These are phyloP conservation scores for Ogataea polymorpha DNA, from an alignment of 805 yeast genomes.

Conservation along the genomic window DNA sequence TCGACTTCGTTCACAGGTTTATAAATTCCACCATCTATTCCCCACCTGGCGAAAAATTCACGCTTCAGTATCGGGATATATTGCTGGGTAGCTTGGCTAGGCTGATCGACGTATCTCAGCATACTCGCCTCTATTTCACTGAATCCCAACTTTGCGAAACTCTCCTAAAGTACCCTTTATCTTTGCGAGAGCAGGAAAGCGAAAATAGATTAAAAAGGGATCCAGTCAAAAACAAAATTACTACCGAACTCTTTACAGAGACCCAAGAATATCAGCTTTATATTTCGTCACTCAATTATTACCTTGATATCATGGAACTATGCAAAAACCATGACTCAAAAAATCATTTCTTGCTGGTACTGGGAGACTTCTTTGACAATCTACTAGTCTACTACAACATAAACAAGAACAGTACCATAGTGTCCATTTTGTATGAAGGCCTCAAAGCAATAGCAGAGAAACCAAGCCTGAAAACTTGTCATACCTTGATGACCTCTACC, in stretches of 20 bases:
- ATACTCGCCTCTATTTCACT: constrained; percentile 9
- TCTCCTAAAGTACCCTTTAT: constrained; percentile 16
- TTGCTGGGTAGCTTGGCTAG: constrained; percentile 10
- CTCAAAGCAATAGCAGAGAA: constrained; percentile 11
- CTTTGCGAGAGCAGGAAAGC: constrained; percentile 9
- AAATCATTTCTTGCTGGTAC: constrained; percentile 9
- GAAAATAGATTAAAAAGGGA: constrained; percentile 14
- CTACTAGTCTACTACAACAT: constrained; percentile 10
- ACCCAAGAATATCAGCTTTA: constrained; percentile 14
- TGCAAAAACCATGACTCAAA: constrained; percentile 10
- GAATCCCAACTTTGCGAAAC: constrained; percentile 15
- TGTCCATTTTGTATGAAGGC: constrained; percentile 19
- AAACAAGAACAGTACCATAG: constrained; percentile 8
- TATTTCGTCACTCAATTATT: constrained; percentile 11
- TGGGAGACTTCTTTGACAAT: constrained; percentile 14
- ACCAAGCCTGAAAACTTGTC: background rate
- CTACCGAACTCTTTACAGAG: constrained; percentile 14
- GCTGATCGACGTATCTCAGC: constrained; percentile 9
- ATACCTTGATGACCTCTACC: constrained; percentile 4
- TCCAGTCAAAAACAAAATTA: constrained; percentile 12
- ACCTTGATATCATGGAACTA: constrained; percentile 10
- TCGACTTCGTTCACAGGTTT: constrained; percentile 16
- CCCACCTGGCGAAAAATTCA: constrained; percentile 5
- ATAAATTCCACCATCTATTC: constrained; percentile 6
- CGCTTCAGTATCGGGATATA: constrained; percentile 9